Evolutionary conservation across 1,139 yeast genomes (phyloP), one percentile per base, ranked within the genome.

Genomic region (Pichia sp.): DNA sequence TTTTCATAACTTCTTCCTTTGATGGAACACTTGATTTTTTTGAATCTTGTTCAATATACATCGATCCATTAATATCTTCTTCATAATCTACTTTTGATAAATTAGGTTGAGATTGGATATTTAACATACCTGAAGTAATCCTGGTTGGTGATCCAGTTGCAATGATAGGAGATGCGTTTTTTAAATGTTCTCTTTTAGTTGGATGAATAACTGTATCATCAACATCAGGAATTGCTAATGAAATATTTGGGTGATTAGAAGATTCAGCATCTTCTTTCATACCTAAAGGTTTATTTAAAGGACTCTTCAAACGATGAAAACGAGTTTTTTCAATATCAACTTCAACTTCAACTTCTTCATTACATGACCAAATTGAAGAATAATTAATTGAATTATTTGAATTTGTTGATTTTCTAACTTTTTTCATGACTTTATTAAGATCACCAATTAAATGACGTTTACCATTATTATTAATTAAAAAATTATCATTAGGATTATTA

Each of bases 81-180:
- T 52, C 58, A 38, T 56, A 58, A 34, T 51, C 56, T 18, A 52
- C 50, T 38, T 61, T 63, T 1, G 69, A 63, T n/a, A 65, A 49
- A 46, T 65, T 61, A 1, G 69, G 69, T 44, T 62, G 65, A 5
- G 54, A 53, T 8, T 51, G 44, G 1, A 55, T 42, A 7, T 51
- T 51, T n/a, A 83, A 66, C 86, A 81, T 83, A 1, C 89, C 89
- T 0, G 86, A 81, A 1, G 86, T 79, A 42, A 82, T 80, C 59
- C 87, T 71, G 46, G 66, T 66, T 18, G 66, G 66, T 4, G 66
- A 62, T 1, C 74, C 69, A 26, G 57, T 54, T 1, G 72, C 67
- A 28, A 69, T 63, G 2, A 63, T 57, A 6, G 66, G 66, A 26
- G 67, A 62, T 1, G 58, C 62, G 7, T 49, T 39, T 44, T 58